Base-by-base conservation (phyloP, 2,329 filamentous ascomycete species). In the Exophiala dermatitidis region DNA sequence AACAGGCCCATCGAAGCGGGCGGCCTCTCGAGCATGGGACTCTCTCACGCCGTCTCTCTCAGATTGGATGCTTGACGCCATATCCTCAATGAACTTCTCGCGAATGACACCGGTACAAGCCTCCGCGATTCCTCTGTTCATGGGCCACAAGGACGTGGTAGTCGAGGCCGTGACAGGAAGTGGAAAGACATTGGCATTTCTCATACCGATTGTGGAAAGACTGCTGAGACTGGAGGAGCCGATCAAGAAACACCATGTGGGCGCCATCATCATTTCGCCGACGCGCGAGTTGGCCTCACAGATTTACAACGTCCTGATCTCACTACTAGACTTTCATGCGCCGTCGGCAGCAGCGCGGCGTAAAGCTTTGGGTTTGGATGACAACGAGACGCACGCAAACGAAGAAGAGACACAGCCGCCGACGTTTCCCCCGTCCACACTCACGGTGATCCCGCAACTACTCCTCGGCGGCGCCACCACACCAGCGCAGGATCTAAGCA, bases 81-180 rank as follows among this genome's bases (percentile, higher is more conserved):
- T 94, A 46, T 77, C 83, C 46, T 82, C 84, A 60, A 91, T 93
- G 84, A 88, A 89, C 56, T 95, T 95, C 70, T 74, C 78, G 59
- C 84, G 86, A 68, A 90, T 93, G 78, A 96, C 90, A 2, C 91
- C 91, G 1, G 90, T 96, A n/a, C 91, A 97, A 72, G 88, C 90
- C 42, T 91, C 89, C 54, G 86, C 88, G 3, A 86, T 96, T 61
- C 89, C 90, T 8, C 80, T 95, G 48, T 93, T 95, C 67, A 84
- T 90, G 72, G 84, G 83, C 48, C 87, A 95, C 68, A 95, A 94
- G 66, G 90, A 95, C 69, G 88, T 95, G 3, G 90, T 95, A 1
- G 90, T 95, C 4, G 89, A 95, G 74, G 89, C 89, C 32, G 90
- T 95, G 3, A 95, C 90, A 2, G 90, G 90, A 8, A 93, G 87